Base-by-base conservation (phyloP, 345 rosid species). In the Eucalyptus coolabah region DNA sequence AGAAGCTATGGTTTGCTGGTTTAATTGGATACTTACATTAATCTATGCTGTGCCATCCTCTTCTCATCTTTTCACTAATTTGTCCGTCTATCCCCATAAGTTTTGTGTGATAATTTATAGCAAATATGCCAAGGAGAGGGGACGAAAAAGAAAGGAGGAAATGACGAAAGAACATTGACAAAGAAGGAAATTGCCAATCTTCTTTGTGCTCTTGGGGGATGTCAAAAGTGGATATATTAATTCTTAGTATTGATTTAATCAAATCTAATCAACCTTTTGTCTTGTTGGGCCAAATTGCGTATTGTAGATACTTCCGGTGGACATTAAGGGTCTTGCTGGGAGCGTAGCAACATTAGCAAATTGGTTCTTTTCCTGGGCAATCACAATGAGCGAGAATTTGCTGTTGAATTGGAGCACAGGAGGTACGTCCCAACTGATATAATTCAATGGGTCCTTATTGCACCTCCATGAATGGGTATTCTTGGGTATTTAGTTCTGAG, bases 281-380 rank as follows among this genome's bases (percentile, higher is more conserved):
- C 67, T 3, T 63, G 0, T 86, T 28, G 54, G 54, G 8, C 42
- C 87, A 26, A 40, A 40, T 53, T 45, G 47, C 83, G 13, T 42
- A 42, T 50, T 87, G 49, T 89, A 90, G 91, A 90, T 90, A 42
- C 96, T 96, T 80, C 95, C 96, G 1, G 89, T 94, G 44, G 92
- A 92, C 86, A 95, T 96, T 30, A 95, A 95, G 93, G 89, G 96
- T 42, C 95, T 96, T 21, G 98, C 96, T 7, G 98, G 98, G 88
- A 96, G 98, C 77, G 32, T 92, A 49, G 96, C 98, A 59, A 94
- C 95, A 13, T 93, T 96, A 49, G 90, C 95, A 50, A 95, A 94
- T 90, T 96, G 98, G 98, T 69, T 94, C 51, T 17, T 51, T 50
- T 90, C 96, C 10, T 96, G 91, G 90, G 65, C 87, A 13, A 40